These are phyloP conservation scores for Boletellus sp. DNA, from an alignment of 768 basidiomycete genomes.

Conservation along the genomic window DNA sequence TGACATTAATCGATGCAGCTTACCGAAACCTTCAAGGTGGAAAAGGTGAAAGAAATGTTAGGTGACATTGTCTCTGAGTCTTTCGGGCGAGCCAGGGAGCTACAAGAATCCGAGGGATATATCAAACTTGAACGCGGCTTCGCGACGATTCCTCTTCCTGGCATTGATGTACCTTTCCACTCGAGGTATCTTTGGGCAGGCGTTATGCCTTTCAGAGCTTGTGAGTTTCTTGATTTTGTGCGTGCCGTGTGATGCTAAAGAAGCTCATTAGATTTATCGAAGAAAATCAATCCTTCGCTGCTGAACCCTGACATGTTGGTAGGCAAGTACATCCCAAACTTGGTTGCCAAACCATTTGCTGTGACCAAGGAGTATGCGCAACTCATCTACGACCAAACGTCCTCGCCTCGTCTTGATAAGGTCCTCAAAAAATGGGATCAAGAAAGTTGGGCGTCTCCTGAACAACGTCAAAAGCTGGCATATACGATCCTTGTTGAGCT, in stretches of 20 bases:
- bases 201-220: conserved; percentile 95
- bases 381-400: conserved; percentile 94
- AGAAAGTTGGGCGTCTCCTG: conserved; percentile 77
- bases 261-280: conserved; percentile 70
- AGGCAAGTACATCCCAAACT: conserved; percentile 95
- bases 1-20: conserved; percentile 46
- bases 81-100: conserved; percentile 68
- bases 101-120: conserved; percentile 78
- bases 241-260: neutral
- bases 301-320: conserved; percentile 94
- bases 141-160: conserved; percentile 91
- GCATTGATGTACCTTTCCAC: conserved; percentile 99
- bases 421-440: conserved; percentile 93
- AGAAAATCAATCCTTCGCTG: conserved; percentile 91
- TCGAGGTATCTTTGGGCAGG: conserved; percentile 99
- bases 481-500: conserved; percentile 97
- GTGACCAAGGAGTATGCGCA: conserved; percentile 86
- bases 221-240: conserved; percentile 44
- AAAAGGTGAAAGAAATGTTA: conserved; percentile 96
- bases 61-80: conserved; percentile 86
- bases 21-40: conserved; percentile 81
- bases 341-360: conserved; percentile 85
- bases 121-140: conserved; percentile 96
- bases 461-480: conserved; percentile 88
- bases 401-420: conserved; percentile 91